Evolutionary conservation across 805 yeast genomes (phyloP), one percentile per base, ranked within the genome.

Genomic region (Wickerhamomyces sydowiorum): DNA sequence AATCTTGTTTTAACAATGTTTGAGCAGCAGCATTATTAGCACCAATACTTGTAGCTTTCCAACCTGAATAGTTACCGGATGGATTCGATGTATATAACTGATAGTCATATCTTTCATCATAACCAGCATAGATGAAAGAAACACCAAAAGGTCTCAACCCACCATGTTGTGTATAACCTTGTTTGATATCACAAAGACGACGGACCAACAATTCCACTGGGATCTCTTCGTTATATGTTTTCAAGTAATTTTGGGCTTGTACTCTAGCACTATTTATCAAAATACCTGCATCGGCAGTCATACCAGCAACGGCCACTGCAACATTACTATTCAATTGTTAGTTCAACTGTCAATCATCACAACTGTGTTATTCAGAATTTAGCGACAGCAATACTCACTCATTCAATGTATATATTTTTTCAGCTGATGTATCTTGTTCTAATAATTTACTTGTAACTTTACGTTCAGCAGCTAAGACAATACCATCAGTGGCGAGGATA

Each of bases 61-160:
- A 93, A 21, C 99, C 98, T 18, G 95, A 79, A 63, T 90, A 93
- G 67, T 93, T 93, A 22, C 99, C 99, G 0, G 96, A 86, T 13
- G 99, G 99, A 61, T 93, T 93, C 20, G 96, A 85, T 6, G 96
- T 90, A 67, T 82, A 93, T 51, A 93, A 72, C 65, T 93, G 99
- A 72, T 84, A 93, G 25, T 89, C 89, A 56, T 82, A 82, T 56
- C 87, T 70, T 41, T 88, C 91, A 62, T 93, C 99, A 59, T 82
- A 84, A 7, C 99, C 99, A 6, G 98, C 99, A 59, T 86, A 93
- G 46, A 93, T 77, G 65, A 93, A 90, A 40, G 96, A 85, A 32
- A 93, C 99, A 57, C 99, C 99, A 62, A 89, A 93, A 18, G 99
- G 99, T 65, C 99, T 83, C 57, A 93, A 75, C 29, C 99, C 99